Evolutionary conservation across 208 protist species (phyloP).

Genomic region (Balamuthia mandrillaris): DNA sequence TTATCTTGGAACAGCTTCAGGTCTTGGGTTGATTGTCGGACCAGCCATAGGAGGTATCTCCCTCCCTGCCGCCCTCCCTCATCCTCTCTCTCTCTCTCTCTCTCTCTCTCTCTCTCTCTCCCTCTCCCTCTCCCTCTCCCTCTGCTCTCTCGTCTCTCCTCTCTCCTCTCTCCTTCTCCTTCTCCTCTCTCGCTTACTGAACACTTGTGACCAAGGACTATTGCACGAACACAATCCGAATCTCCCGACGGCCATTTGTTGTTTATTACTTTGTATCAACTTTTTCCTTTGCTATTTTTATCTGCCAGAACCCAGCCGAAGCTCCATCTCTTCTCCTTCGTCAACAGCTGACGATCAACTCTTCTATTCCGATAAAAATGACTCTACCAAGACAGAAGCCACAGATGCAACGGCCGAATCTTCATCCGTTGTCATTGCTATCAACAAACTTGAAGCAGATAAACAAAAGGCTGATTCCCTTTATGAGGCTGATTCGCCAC

Average conservation of each 20-base stretch:
- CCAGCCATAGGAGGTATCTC: background rate
- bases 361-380: no score
- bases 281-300: background rate
- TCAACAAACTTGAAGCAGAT: no score
- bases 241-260: background rate
- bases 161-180: background rate
- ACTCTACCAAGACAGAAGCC: no score
- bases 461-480: no score
- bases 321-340: no score
- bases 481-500: no score
- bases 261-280: background rate
- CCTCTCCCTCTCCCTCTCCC: background rate
- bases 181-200: background rate
- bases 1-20: background rate
- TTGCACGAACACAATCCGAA: background rate
- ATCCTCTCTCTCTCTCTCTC: background rate
- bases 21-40: constrained; percentile 2
- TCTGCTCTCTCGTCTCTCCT: background rate
- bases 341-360: no score
- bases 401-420: no score
- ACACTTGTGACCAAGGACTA: background rate
- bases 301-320: no score
- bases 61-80: background rate
- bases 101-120: background rate
- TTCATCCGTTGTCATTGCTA: no score